Percentiles rank a stretch among this genome's conserved stretches.
Evolutionary conservation across 31 red algal genomes (phyloP).

Genomic region (Asparagopsis taxiformis): DNA sequence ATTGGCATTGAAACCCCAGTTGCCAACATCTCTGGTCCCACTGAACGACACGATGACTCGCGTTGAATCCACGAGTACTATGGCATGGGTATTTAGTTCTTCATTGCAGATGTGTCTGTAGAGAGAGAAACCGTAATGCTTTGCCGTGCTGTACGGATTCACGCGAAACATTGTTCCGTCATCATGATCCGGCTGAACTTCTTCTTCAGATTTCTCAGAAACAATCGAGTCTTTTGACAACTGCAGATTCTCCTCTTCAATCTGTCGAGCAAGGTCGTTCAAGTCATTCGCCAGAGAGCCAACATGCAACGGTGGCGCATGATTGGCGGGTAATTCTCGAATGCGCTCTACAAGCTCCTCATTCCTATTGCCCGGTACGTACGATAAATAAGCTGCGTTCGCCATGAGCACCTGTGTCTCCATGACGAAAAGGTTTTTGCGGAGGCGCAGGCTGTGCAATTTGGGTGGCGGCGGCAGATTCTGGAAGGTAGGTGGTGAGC

Average conservation of each 20-base stretch:
- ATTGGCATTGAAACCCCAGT: conserved; percentile 63
- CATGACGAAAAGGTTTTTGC: conserved; percentile 74
- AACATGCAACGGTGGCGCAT: conserved; percentile 14
- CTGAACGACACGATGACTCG: conserved; percentile 68
- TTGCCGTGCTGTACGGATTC: conserved; percentile 36
- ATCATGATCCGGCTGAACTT: conserved; percentile 34
- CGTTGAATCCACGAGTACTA: conserved; percentile 41
- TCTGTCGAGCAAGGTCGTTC: conserved; percentile 16
- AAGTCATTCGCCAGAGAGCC: conserved; percentile 31
- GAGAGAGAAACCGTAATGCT: conserved; percentile 26
- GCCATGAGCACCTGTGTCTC: conserved; percentile 64
- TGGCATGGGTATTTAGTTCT: conserved; percentile 50
- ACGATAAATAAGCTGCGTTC: conserved; percentile 52
- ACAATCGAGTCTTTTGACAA: neutral
- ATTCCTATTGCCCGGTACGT: conserved; percentile 57
- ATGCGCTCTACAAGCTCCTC: conserved; percentile 30
- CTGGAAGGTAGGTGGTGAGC: neutral
- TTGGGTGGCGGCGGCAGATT: neutral
- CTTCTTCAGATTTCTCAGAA: conserved; percentile 4
- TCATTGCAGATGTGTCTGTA: conserved; percentile 47
- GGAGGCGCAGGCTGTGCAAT: conserved; percentile 23
- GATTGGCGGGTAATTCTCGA: neutral
- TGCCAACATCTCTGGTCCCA: conserved; percentile 53
- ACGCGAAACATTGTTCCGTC: conserved; percentile 54
- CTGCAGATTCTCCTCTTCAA: conserved; percentile 2